Base-by-base conservation (phyloP, 2,329 filamentous ascomycete species). In the Ophiostoma pallidulum region DNA sequence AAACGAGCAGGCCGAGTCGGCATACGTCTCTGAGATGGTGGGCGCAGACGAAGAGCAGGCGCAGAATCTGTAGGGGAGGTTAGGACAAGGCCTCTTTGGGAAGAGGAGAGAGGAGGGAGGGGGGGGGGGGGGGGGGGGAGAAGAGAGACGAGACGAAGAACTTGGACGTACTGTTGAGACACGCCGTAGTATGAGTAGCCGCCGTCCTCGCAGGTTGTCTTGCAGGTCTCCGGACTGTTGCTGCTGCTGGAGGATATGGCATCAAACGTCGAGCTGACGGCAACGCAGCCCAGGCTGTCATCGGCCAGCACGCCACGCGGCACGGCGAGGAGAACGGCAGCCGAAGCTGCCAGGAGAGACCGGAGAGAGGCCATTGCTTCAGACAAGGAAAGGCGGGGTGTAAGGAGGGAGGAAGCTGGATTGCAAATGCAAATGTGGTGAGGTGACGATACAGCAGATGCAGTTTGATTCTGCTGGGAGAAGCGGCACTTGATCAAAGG, bases 101-200 rank as follows among this genome's bases (percentile, higher is more conserved):
- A 33, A 12, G 18, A 18, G 31, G 8, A 22, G 32, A 32, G 9
- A 16, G 32, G 20, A 19, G 13, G 13, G 13, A 28, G 8, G 10
- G 16, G 7, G 33, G 19, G 29, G 13, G 2, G 14, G n/a, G 13
- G 13, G 29, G 8, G 28, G n/a, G 22, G 14, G 22, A 40, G 29
- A 37, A 24, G 8, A 12, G 19, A 40, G 14, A 32, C n/a, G 12
- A 38, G 7, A 12, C n/a, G 20, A 9, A 20, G 1, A 16, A 7
- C 35, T 8, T 3, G 12, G 3, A 50, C 53, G 37, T 32, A 44
- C 52, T 53, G 54, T 37, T 50, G 37, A 5, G 45, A 13, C 10
- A 56, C 41, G 18, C 32, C 54, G 19, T 54, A 54, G 51, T 53
- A 56, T 4, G 36, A 20, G 42, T 54, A 53, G 48, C 52, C 50